Base-by-base conservation (phyloP, 2,329 filamentous ascomycete genomes). In the Pyrenophora teres region DNA sequence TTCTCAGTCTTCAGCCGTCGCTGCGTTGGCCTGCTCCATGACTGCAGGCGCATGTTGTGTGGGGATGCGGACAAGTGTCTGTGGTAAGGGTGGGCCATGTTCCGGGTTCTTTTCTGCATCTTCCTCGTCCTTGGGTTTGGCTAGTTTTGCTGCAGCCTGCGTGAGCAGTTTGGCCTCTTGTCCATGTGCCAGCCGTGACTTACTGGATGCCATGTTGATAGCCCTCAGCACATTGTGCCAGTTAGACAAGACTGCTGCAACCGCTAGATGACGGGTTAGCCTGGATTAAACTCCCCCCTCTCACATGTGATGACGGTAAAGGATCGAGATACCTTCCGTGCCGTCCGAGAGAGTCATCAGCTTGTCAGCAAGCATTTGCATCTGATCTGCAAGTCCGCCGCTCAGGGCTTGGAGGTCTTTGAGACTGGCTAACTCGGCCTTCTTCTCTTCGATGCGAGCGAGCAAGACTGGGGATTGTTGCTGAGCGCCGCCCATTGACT, bases 151-250 rank as follows among this genome's bases (percentile, higher is more conserved):
- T 92, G 36, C 16, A 19, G 40, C 10, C n/a, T n/a, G 32, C 23
- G 51, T 65, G 52, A 68, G 57, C 50, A 40, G n/a, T 40, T 32
- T 18, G 37, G 30, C 13, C 38, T 21, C 47, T 30, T 4, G 43
- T 9, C 3, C 12, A 30, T 30, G 10, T n/a, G n/a, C n/a, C 27
- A 30, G 10, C 13, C 37, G 27, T 6, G 23, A 77, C 85, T 68
- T 80, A 92, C 89, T 82, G 54, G 88, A 92, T 56, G 90, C 90
- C 88, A 94, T 92, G 68, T 88, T 88, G 67, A 95, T 92, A 36
- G 89, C 89, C 59, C 88, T 82, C 54, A 95, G 80, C 59, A 95
- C 90, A 64, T 90, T 92, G 73, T 92, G 88, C 90, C 90, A 95
- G 72, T 94, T 95, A 46, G 87, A 84, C 70, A 95, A 79, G 18